These are phyloP conservation scores for Apostasia shenzhenica DNA, from an alignment of 106 monocot species.

Conservation along the genomic window DNA sequence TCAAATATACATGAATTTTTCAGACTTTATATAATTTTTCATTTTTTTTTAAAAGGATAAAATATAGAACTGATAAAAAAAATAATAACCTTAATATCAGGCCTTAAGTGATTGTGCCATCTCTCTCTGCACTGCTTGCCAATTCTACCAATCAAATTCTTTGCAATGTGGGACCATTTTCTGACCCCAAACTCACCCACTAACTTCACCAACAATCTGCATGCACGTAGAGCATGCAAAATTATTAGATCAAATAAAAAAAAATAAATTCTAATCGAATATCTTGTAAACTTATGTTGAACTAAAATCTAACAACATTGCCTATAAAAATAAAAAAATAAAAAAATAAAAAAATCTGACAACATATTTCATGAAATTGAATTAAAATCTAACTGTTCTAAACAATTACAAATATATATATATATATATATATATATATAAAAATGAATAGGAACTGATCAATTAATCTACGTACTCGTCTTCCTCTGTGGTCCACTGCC, in stretches of 20 bases:
- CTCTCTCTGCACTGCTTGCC: constrained; percentile 93
- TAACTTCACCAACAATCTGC: constrained; percentile 47
- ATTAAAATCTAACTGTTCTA: neutral
- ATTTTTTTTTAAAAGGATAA: too few relatives aligned
- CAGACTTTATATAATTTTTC: too few relatives aligned
- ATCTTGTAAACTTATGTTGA: too few relatives aligned
- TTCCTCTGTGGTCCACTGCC: constrained; percentile 5
- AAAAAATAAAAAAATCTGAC: neutral
- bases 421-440: neutral
- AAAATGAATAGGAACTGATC: neutral
- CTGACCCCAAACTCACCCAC: constrained; percentile 59
- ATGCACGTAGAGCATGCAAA: neutral
- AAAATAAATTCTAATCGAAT: neutral
- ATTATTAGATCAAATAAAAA: neutral
- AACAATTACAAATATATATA: neutral
- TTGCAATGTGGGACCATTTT: constrained; percentile 78
- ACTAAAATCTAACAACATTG: too few relatives aligned
- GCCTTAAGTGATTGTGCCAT: constrained; percentile 90
- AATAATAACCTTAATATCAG: constrained; percentile 57
- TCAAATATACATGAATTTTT: too few relatives aligned
- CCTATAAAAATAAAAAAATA: too few relatives aligned
- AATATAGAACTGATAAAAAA: too few relatives aligned
- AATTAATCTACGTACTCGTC: neutral
- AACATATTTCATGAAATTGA: neutral
- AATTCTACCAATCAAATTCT: constrained; percentile 46